Evolutionary conservation across 2,329 filamentous ascomycete genomes (phyloP), one percentile per base, ranked within the genome.

Genomic region (Penicillium occitanis): DNA sequence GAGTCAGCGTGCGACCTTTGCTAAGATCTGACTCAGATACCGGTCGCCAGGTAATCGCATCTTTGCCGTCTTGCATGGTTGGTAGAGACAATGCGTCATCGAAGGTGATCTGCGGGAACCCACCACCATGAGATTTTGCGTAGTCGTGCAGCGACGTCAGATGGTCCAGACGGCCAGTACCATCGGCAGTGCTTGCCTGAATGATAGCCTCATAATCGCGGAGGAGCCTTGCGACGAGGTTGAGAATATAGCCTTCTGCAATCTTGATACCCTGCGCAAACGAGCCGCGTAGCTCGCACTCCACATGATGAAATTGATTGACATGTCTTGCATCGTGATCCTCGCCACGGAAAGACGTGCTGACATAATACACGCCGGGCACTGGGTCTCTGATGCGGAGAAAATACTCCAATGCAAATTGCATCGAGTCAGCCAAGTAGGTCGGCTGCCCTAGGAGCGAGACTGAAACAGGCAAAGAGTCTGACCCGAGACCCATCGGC

Each of bases 231-330:
- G 37, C 37, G 4, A 42, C 37, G 37, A 57, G 51, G 14, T 57
- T 57, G 40, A 61, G 14, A 28, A 61, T 40, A 22, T 42, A 61
- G 17, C 37, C n/a, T 40, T 61, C 57, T 28, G 57, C 57, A 40
- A 37, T 46, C 33, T 61, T 46, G 40, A 61, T 61, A 40, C 57
- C 57, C 17, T 61, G 22, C 7, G 33, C 57, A 25, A 61, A 46
- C 4, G 57, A 37, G 8, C 57, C 57, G 28, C 33, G 57, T 17
- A 61, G 13, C 17, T 61, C 57, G 40, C 57, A 61, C 40, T 61
- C 57, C 25, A 61, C 33, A 61, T 61, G 57, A 37, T 28, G 22
- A 25, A 61, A 61, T 40, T 61, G 57, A 37, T 61, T 61, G 33
- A 61, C 28, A 61, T 61, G 57, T 25, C 30, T 61, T n/a, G 57